Evolutionary conservation across 73 alveolate genomes (phyloP).

Genomic region (Symbiodinium natans): DNA sequence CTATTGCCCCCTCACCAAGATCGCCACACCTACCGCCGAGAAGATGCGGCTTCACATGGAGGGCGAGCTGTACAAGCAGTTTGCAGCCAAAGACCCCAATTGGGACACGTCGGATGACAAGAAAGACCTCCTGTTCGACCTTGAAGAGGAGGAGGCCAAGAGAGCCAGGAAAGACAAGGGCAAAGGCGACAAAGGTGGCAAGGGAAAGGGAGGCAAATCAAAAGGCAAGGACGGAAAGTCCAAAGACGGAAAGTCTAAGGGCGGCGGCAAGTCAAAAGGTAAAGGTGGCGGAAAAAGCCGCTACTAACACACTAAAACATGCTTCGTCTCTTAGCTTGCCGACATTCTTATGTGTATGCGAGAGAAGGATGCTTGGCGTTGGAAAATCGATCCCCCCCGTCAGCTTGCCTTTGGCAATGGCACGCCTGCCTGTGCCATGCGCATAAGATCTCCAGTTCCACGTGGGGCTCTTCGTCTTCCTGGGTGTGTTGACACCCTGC

Average conservation of each 20-base stretch:
- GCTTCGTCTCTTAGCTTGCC: background rate
- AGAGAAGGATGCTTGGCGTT: background rate
- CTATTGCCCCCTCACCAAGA: slow-evolving; percentile 75
- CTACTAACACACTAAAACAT: background rate
- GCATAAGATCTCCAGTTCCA: background rate
- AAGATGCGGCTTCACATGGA: slow-evolving; percentile 86
- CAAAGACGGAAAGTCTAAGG: background rate
- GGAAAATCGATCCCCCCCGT: no score
- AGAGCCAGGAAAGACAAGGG: slow-evolving; percentile 48
- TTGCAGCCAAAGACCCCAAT: slow-evolving; percentile 34
- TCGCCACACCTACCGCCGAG: slow-evolving; percentile 56
- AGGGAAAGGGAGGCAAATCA: slow-evolving; percentile 28
- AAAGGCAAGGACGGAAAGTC: background rate
- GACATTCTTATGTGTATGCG: background rate
- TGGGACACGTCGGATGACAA: slow-evolving; percentile 79
- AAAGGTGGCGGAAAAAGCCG: slow-evolving; percentile 44
- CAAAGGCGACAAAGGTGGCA: slow-evolving; percentile 65
- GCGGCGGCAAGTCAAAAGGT: slow-evolving; percentile 51
- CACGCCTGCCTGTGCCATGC: background rate
- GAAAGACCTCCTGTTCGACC: slow-evolving; percentile 48
- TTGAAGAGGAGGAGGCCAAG: slow-evolving; percentile 76
- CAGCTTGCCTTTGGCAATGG: background rate
- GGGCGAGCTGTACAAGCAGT: slow-evolving; percentile 73
- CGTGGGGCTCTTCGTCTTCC: background rate
- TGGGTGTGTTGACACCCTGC: background rate